Evolutionary conservation across 164 flowering plant species (phyloP), one percentile per base, ranked within the genome.

Genomic region (Piper betle): DNA sequence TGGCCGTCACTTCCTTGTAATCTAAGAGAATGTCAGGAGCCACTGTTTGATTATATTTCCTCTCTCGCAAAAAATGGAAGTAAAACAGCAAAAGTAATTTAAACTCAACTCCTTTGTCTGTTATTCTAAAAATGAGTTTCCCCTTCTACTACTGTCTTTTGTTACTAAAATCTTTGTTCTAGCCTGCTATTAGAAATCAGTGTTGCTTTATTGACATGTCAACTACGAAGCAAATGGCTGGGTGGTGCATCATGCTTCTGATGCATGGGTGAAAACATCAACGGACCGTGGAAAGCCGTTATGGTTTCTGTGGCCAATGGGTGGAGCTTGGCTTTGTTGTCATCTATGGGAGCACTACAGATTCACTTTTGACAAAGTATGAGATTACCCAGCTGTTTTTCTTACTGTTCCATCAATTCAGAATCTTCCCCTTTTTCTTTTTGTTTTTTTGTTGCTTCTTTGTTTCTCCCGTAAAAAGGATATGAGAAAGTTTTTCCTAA

Each of bases 281-380:
- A 87, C 96, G 9, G 90, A 82, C 65, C 66, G 71, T 59, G 94
- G 94, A 56, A 70, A 81, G 53, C 86, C 91, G 52, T 81, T 79
- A 18, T 93, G 94, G 96, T 93, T 96, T 43, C 57, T 93, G 55
- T 93, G 98, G 98, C 97, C 82, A 63, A 89, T 92, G 98, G 98
- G 98, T 52, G 98, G 98, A 65, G 96, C 98, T 37, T 93, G 98
- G 98, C 82, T 89, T 68, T 86, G 91, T 66, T 82, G 94, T 7
- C 98, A 93, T 80, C 70, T 89, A 16, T 93, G 97, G 98, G 98
- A 93, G 73, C 97, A 93, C 68, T 89, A 79, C 62, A 69, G 82
- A 53, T 89, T 78, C 63, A 87, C 97, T 55, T 63, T 89, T 88
- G 94, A 93, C 75, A 83, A 86, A 69, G 97, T 91, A 77, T 67